phyloP scores from a whole-genome alignment of 2,329 filamentous ascomycete species.

The Trichoderma atroviride region DNA sequence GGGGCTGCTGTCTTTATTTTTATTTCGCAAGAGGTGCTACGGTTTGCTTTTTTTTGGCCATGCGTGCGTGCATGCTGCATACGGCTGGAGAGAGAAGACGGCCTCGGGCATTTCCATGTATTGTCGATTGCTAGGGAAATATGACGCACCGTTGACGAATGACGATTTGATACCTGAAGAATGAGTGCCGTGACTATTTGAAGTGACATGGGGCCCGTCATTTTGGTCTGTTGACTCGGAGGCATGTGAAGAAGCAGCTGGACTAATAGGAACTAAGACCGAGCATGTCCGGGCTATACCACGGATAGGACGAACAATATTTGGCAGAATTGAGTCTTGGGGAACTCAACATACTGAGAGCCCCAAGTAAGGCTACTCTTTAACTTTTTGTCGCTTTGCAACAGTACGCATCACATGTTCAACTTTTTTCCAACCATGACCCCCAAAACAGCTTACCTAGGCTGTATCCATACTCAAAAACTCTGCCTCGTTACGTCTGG shows the following conservation, averaged over 20 bases:
- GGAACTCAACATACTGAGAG: not conserved
- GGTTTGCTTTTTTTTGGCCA: conserved; percentile 20
- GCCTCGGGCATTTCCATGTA: conserved; percentile 15
- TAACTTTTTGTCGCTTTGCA: too few species aligned
- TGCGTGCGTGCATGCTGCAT: conserved; percentile 17
- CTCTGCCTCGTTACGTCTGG: too few species aligned
- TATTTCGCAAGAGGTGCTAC: conserved; percentile 22
- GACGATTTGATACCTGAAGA: conserved; percentile 2
- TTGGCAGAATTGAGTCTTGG: too few species aligned
- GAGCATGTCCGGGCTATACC: not conserved
- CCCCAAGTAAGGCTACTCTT: not conserved
- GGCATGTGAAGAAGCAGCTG: not conserved
- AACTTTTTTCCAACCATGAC: too few species aligned
- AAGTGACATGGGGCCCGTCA: not conserved
- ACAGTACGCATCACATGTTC: too few species aligned
- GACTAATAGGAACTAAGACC: not conserved
- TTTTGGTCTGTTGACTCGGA: not conserved
- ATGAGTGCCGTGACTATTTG: not conserved
- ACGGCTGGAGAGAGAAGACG: conserved; percentile 16
- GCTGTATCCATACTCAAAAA: too few species aligned
- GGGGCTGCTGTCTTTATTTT: conserved; percentile 17
- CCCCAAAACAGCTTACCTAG: too few species aligned
- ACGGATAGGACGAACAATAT: not conserved
- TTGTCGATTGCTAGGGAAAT: conserved; percentile 26
- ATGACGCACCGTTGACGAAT: conserved; percentile 27